Percentiles rank a stretch among this genome's conserved stretches.
Evolutionary conservation across 805 yeast genomes (phyloP).

Genomic region (Nakazawaea pomicola): DNA sequence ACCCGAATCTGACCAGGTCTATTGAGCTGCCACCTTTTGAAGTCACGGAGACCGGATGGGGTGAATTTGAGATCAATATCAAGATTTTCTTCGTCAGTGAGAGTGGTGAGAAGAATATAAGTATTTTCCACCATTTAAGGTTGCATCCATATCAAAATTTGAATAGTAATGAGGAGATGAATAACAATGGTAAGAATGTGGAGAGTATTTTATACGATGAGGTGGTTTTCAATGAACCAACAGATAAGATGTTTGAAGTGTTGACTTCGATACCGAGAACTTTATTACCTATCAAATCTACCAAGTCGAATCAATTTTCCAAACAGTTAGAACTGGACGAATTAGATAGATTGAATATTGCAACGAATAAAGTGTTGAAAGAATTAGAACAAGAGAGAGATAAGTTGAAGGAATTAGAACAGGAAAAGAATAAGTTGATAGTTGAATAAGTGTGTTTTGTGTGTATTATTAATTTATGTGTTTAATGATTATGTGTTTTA

Average conservation of each 20-base stretch:
- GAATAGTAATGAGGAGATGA: conserved; percentile 9
- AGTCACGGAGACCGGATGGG: conserved; percentile 98
- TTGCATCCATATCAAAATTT: conserved; percentile 72
- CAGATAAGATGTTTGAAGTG: conserved; percentile 78
- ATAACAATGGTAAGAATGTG: conserved; percentile 36
- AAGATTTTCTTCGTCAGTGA: conserved; percentile 84
- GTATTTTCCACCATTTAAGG: conserved; percentile 82
- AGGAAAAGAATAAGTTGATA: conserved; percentile 23
- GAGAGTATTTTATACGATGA: conserved; percentile 77
- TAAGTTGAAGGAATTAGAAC: conserved; percentile 25
- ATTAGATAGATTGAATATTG: conserved; percentile 44
- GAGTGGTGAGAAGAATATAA: conserved; percentile 81
- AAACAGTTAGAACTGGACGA: conserved; percentile 63
- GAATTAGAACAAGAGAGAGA: conserved; percentile 20
- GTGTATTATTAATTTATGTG: neutral
- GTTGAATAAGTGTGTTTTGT: conserved; percentile 1
- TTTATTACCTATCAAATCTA: conserved; percentile 33
- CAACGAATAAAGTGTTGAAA: conserved; percentile 22
- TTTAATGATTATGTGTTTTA: neutral
- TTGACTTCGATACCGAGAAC: conserved; percentile 67
- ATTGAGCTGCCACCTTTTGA: conserved; percentile 90
- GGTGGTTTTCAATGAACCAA: conserved; percentile 91
- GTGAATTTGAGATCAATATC: conserved; percentile 91
- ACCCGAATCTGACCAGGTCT: conserved; percentile 78
- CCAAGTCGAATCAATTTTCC: conserved; percentile 22